These are phyloP conservation scores for Thraustochytrium striatum DNA, from an alignment of 352 stramenopile species.

Conservation along the genomic window DNA sequence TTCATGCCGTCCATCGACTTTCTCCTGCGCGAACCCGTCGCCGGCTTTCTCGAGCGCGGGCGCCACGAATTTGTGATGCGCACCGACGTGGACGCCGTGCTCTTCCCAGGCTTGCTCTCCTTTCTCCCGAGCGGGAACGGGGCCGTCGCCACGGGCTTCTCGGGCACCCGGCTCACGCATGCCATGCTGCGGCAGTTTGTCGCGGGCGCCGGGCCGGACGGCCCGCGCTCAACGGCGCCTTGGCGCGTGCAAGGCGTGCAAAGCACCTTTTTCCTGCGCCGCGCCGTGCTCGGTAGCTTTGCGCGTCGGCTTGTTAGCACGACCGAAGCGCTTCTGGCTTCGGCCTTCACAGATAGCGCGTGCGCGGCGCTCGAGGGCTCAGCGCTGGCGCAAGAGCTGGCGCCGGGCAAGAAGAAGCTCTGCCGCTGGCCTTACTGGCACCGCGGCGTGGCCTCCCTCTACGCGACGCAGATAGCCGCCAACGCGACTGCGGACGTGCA, in stretches of 20 bases:
- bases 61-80: conserved; percentile 2
- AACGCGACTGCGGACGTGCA: too few relatives aligned
- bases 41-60: neutral
- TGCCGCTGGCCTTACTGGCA: conserved; percentile 38
- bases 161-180: neutral
- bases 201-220: neutral
- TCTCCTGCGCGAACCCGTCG: neutral
- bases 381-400: neutral
- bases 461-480: conserved; percentile 18
- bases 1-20: conserved; percentile 14
- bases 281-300: neutral
- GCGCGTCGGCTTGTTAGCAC: neutral
- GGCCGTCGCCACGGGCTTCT: neutral
- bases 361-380: neutral
- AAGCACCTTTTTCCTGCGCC: conserved; percentile 23
- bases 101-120: neutral
- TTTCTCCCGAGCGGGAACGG: neutral
- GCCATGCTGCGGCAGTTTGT: neutral
- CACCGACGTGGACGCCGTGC: neutral
- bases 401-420: neutral
- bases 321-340: neutral
- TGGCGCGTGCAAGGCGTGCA: neutral
- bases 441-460: neutral
- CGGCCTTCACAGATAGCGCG: neutral
- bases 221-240: neutral